These are phyloP conservation scores for Phytopythium montanum DNA, from an alignment of 352 stramenopile species.

Conservation along the genomic window DNA sequence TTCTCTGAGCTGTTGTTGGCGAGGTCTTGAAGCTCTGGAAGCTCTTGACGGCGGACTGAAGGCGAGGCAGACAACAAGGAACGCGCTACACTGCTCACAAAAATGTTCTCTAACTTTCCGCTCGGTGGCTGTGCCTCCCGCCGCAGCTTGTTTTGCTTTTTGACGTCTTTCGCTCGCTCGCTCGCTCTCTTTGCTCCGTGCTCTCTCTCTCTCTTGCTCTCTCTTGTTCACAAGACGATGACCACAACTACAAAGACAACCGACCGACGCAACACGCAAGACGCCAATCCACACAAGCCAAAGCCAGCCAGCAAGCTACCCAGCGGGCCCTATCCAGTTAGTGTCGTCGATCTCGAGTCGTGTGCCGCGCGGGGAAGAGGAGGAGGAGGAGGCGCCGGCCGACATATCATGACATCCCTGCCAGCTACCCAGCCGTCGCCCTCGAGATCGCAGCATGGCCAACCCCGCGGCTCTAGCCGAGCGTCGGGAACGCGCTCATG, in stretches of 20 bases:
- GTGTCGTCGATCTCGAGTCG: constrained; percentile 38
- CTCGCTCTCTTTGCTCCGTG: neutral
- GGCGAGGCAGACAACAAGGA: neutral
- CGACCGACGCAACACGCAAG: constrained; percentile 5
- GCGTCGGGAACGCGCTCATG: constrained; percentile 82
- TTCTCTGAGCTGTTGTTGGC: neutral
- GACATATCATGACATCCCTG: constrained; percentile 31
- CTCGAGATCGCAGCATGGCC: constrained; percentile 51
- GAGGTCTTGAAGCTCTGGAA: neutral
- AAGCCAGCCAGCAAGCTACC: constrained; percentile 32
- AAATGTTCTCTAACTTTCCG: constrained; percentile 80
- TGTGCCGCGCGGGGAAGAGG: constrained; percentile 44
- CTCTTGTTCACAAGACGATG: constrained; percentile 1
- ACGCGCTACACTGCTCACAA: constrained; percentile 33
- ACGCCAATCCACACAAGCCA: constrained; percentile 4
- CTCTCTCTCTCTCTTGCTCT: no score
- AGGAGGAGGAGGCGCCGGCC: constrained; percentile 31
- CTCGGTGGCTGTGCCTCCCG: constrained; percentile 22
- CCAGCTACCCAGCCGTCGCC: no score
- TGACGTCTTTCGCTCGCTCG: constrained; percentile 4
- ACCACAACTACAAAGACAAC: neutral
- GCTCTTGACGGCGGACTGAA: neutral
- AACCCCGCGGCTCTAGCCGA: constrained; percentile 63
- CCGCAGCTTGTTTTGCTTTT: constrained; percentile 5
- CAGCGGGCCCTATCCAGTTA: constrained; percentile 61